These are phyloP conservation scores for Paxillus ammoniavirescens DNA, from an alignment of 768 basidiomycete genomes.

Conservation along the genomic window DNA sequence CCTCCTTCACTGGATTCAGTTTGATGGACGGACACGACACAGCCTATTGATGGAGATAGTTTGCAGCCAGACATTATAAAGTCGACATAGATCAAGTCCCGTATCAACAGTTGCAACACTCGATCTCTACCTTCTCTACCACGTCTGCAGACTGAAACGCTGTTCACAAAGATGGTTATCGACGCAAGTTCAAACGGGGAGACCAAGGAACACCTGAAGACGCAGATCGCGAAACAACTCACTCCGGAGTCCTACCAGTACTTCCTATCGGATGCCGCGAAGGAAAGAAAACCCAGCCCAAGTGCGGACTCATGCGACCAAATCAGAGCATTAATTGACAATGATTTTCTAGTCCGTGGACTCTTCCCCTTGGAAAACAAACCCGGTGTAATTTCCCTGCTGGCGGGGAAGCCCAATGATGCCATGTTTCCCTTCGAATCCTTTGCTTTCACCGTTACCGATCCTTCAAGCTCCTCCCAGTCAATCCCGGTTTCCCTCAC, in stretches of 20 bases:
- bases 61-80: constrained; percentile 1
- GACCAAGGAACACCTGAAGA: neutral
- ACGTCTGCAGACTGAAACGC: neutral
- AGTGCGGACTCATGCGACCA: constrained; percentile 42
- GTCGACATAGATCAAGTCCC: neutral
- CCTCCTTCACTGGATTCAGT: neutral
- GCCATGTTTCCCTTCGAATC: constrained; percentile 90
- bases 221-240: constrained; percentile 26
- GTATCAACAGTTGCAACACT: neutral
- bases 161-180: constrained; percentile 8
- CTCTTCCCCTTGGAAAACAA: constrained; percentile 77
- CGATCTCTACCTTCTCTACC: neutral
- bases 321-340: neutral
- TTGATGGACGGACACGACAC: neutral
- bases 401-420: constrained; percentile 91
- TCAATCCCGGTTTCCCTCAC: constrained; percentile 54
- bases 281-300: constrained; percentile 58
- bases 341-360: constrained; percentile 47
- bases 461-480: constrained; percentile 42
- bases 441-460: constrained; percentile 62
- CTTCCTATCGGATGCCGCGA: constrained; percentile 65
- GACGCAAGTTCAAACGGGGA: neutral
- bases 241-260: constrained; percentile 53
- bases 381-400: constrained; percentile 76
- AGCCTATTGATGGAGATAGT: neutral